These are phyloP conservation scores for Dendrobium chrysotoxum DNA, from an alignment of 106 monocot genomes.

Conservation along the genomic window DNA sequence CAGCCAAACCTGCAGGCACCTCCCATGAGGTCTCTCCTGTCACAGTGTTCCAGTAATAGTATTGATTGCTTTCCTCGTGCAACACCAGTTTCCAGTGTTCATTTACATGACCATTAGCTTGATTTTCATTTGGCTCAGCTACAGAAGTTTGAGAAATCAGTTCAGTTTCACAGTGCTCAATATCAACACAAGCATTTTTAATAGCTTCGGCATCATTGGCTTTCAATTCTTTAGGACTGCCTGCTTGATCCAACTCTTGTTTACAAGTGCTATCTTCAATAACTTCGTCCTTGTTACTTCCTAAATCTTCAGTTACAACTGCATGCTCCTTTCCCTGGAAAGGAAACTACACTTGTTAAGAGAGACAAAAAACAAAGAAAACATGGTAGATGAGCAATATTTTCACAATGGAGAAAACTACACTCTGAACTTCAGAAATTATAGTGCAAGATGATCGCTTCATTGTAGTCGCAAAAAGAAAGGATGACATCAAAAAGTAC, in stretches of 20 bases:
- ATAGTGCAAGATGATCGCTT: neutral
- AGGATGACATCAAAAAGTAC: no score
- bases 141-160: slow-evolving; percentile 7
- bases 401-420: neutral
- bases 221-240: slow-evolving; percentile 5
- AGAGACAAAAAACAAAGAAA: neutral
- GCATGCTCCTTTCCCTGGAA: slow-evolving; percentile 27
- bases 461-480: neutral
- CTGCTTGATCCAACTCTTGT: slow-evolving; percentile 13
- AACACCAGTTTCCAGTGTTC: slow-evolving; percentile 76
- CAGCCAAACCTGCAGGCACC: slow-evolving; percentile 38
- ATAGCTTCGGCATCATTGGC: slow-evolving; percentile 11
- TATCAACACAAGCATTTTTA: slow-evolving; percentile 3
- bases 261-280: slow-evolving; percentile 11
- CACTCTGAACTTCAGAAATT: neutral
- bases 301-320: slow-evolving; percentile 8
- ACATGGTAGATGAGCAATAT: neutral
- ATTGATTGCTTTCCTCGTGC: slow-evolving; percentile 73
- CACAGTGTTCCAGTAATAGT: slow-evolving; percentile 91
- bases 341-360: neutral
- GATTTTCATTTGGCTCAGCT: slow-evolving; percentile 30
- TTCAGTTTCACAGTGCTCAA: slow-evolving; percentile 17
- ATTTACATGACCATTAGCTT: slow-evolving; percentile 37
- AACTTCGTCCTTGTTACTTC: slow-evolving; percentile 14
- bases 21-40: slow-evolving; percentile 99